A percentile compares a stretch with the other conserved stretches of the same genome.
phyloP scores from a whole-genome alignment of 2,329 filamentous ascomycete genomes.

The Plectosphaerella plurivora region DNA sequence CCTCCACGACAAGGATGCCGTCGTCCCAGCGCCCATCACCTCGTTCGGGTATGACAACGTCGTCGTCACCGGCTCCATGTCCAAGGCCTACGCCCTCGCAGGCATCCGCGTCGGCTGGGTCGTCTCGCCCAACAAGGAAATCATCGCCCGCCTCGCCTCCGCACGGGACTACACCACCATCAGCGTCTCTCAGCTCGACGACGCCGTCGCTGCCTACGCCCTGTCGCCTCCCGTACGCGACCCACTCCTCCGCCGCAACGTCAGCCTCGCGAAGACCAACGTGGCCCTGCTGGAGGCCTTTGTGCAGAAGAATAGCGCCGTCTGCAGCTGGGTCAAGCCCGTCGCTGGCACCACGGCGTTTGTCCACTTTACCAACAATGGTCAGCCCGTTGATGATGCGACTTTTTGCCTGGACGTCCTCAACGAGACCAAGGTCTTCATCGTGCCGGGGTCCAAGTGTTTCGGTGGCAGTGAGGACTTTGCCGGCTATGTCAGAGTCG shows the following conservation, averaged over 20 bases:
- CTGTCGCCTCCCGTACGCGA: slow-evolving; percentile 45
- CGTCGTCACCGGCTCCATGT: slow-evolving; percentile 75
- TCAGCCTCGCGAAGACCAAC: slow-evolving; percentile 64
- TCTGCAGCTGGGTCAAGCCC: slow-evolving; percentile 69
- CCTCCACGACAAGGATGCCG: slow-evolving; percentile 40
- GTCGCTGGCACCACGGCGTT: slow-evolving; percentile 78
- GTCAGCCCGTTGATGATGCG: slow-evolving; percentile 63
- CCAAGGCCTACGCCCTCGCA: slow-evolving; percentile 79
- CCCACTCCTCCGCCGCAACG: slow-evolving; percentile 50
- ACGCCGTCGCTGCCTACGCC: slow-evolving; percentile 72
- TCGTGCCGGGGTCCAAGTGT: slow-evolving; percentile 68
- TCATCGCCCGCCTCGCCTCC: slow-evolving; percentile 60
- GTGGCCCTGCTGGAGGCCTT: slow-evolving; percentile 62
- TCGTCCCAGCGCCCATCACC: slow-evolving; percentile 60
- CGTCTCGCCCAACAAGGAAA: slow-evolving; percentile 54
- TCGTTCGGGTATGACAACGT: slow-evolving; percentile 67
- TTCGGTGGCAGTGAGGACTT: slow-evolving; percentile 67
- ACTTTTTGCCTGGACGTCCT: slow-evolving; percentile 66
- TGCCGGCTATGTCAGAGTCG: slow-evolving; percentile 70
- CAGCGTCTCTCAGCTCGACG: slow-evolving; percentile 77
- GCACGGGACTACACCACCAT: slow-evolving; percentile 83
- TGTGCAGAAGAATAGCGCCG: slow-evolving; percentile 57
- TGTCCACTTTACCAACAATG: slow-evolving; percentile 58
- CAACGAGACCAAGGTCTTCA: slow-evolving; percentile 65
- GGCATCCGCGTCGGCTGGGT: slow-evolving; percentile 83